Percentiles rank a stretch among this genome's conserved stretches.
Evolutionary conservation across 495 filamentous ascomycete genomes (phyloP).

Genomic region (Tetracladium marchalianum): DNA sequence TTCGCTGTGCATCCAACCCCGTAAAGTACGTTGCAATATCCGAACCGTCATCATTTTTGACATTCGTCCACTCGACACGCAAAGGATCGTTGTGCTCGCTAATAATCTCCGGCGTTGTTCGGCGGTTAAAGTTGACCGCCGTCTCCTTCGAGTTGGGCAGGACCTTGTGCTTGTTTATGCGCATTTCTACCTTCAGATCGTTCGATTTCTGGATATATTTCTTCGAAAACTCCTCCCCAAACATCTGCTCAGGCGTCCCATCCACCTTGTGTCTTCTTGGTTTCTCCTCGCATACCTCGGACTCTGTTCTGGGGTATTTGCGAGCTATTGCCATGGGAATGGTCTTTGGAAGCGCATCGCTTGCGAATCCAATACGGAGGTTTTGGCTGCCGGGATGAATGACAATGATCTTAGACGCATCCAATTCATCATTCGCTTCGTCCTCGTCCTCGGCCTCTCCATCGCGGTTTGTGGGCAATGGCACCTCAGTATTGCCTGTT

Average conservation of each 20-base stretch:
- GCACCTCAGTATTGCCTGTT: conserved; percentile 53
- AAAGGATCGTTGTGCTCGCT: conserved; percentile 88
- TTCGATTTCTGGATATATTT: conserved; percentile 73
- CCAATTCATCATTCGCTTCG: conserved; percentile 51
- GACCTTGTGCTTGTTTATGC: conserved; percentile 82
- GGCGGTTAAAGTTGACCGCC: conserved; percentile 83
- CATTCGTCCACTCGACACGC: conserved; percentile 91
- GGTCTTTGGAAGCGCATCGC: conserved; percentile 87
- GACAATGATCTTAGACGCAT: conserved; percentile 82
- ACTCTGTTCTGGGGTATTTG: conserved; percentile 63
- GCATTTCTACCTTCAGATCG: conserved; percentile 84
- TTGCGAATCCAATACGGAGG: conserved; percentile 81
- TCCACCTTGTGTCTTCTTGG: conserved; percentile 79
- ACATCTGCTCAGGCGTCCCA: conserved; percentile 58
- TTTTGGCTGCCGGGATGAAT: conserved; percentile 99
- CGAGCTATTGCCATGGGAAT: conserved; percentile 88
- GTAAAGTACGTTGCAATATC: conserved; percentile 50
- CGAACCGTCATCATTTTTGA: conserved; percentile 45
- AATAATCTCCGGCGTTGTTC: conserved; percentile 71
- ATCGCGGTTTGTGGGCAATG: conserved; percentile 23
- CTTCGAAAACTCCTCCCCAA: conserved; percentile 74
- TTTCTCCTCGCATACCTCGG: conserved; percentile 74
- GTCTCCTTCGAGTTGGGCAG: conserved; percentile 93
- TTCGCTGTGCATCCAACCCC: conserved; percentile 70
- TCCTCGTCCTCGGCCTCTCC: conserved; percentile 48